Conservation (phyloP, 2,329 filamentous ascomycete species). For the Paecilomyces sp. region DNA sequence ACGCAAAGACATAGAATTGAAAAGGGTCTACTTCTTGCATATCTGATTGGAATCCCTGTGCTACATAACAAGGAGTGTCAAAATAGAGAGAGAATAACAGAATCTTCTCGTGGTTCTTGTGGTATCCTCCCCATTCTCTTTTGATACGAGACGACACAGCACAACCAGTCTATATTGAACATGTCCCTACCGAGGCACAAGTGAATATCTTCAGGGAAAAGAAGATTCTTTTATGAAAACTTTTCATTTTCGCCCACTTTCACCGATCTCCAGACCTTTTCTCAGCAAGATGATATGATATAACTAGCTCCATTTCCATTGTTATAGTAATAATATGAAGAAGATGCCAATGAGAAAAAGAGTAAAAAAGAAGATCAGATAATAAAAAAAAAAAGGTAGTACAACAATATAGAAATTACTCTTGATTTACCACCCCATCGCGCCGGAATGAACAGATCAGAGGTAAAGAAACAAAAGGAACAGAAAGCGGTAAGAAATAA, state of each 20-base stretch:
- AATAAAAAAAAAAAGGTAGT: constrained; percentile 1
- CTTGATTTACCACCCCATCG: background rate
- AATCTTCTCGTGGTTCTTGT: no score
- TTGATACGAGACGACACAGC: no score
- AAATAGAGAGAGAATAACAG: no score
- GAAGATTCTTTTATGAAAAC: no score
- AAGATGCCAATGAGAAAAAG: background rate
- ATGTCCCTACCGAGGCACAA: no score
- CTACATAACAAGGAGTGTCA: no score
- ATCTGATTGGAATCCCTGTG: no score
- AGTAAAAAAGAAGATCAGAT: background rate
- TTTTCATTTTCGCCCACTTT: background rate
- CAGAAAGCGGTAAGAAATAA: constrained; percentile 3
- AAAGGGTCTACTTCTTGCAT: no score
- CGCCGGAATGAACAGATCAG: background rate
- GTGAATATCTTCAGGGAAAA: no score
- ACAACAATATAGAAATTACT: constrained; percentile 1
- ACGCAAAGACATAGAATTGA: no score
- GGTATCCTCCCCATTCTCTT: no score
- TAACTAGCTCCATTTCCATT: background rate
- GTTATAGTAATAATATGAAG: background rate
- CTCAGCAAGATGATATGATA: background rate
- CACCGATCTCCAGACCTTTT: background rate
- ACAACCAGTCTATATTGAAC: no score
- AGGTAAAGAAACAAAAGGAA: constrained; percentile 3